Conservation (phyloP, 768 basidiomycete species). For the Tremella yokohamensis region DNA sequence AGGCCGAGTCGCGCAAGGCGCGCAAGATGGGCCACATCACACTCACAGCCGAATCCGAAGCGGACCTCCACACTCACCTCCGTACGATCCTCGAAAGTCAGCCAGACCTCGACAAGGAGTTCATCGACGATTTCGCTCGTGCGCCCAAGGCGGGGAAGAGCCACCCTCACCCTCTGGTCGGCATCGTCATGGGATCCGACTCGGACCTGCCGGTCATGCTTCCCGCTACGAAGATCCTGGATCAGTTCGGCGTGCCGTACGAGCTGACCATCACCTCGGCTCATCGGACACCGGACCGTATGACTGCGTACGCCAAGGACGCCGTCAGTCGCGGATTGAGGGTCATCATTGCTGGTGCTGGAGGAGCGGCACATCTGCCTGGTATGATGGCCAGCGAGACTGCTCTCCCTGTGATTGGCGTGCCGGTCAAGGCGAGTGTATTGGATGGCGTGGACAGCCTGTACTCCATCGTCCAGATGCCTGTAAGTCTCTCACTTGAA, state of each 20-base stretch:
- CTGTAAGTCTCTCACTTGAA: slow-evolving; percentile 59
- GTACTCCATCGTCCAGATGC: slow-evolving; percentile 98
- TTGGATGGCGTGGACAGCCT: slow-evolving; percentile 96
- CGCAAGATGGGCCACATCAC: slow-evolving; percentile 99
- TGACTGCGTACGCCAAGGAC: slow-evolving; percentile 74
- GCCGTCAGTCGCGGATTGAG: slow-evolving; percentile 59
- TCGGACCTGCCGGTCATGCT: slow-evolving; percentile 94
- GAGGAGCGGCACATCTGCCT: slow-evolving; percentile 96
- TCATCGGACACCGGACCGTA: slow-evolving; percentile 84
- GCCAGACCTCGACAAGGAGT: slow-evolving; percentile 51
- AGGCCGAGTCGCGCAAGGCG: slow-evolving; percentile 78
- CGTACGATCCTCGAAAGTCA: slow-evolving; percentile 65
- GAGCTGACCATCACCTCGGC: slow-evolving; percentile 95
- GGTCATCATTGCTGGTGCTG: slow-evolving; percentile 88
- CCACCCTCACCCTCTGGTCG: slow-evolving; percentile 71
- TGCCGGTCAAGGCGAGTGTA: slow-evolving; percentile 90
- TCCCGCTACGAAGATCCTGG: slow-evolving; percentile 77
- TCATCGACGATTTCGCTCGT: slow-evolving; percentile 51
- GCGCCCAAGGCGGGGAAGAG: slow-evolving; percentile 57
- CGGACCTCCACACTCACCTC: slow-evolving; percentile 66
- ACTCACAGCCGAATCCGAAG: slow-evolving; percentile 75
- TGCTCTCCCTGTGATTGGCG: slow-evolving; percentile 84
- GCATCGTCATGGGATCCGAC: slow-evolving; percentile 97
- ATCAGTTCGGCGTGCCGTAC: slow-evolving; percentile 77
- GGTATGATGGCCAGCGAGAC: slow-evolving; percentile 99